These are phyloP conservation scores for Pseudocercospora vitis DNA, from an alignment of 2,329 filamentous ascomycete species.

Conservation along the genomic window DNA sequence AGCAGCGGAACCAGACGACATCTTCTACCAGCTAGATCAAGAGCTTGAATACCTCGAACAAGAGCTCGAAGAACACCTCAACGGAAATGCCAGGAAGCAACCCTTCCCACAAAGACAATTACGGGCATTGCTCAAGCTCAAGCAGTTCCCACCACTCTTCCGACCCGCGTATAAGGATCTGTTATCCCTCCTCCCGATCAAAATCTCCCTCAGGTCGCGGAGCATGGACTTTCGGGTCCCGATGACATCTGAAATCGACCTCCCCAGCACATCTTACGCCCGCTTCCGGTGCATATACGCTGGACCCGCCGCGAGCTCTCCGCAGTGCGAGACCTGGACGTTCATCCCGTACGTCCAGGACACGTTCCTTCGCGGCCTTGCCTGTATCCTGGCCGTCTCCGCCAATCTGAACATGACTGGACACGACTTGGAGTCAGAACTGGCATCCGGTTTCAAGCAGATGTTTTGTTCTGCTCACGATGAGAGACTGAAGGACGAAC, in stretches of 20 bases:
- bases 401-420: slow-evolving; percentile 9
- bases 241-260: slow-evolving; percentile 11
- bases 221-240: slow-evolving; percentile 11
- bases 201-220: slow-evolving; percentile 10
- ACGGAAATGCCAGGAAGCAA: background rate
- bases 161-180: slow-evolving; percentile 17
- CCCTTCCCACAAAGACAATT: slow-evolving; percentile 11
- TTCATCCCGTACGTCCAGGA: slow-evolving; percentile 22
- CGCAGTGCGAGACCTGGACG: slow-evolving; percentile 21
- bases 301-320: background rate
- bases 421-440: slow-evolving; percentile 12
- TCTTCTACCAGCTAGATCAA: slow-evolving; percentile 24
- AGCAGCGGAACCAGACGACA: slow-evolving; percentile 16
- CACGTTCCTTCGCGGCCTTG: slow-evolving; percentile 17
- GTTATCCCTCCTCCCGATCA: slow-evolving; percentile 15
- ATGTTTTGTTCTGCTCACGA: slow-evolving; percentile 22
- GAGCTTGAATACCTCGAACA: slow-evolving; percentile 18
- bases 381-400: slow-evolving; percentile 12
- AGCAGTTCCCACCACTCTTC: slow-evolving; percentile 18
- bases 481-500: slow-evolving; percentile 17
- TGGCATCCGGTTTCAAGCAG: slow-evolving; percentile 11
- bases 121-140: slow-evolving; percentile 17
- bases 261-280: slow-evolving; percentile 17
- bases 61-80: slow-evolving; percentile 12
- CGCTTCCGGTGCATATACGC: slow-evolving; percentile 20